A percentile compares a stretch with the other conserved stretches of the same genome.
Conservation (phyloP, 2,329 filamentous ascomycete genomes). For the Beauveria rudraprayagi region DNA sequence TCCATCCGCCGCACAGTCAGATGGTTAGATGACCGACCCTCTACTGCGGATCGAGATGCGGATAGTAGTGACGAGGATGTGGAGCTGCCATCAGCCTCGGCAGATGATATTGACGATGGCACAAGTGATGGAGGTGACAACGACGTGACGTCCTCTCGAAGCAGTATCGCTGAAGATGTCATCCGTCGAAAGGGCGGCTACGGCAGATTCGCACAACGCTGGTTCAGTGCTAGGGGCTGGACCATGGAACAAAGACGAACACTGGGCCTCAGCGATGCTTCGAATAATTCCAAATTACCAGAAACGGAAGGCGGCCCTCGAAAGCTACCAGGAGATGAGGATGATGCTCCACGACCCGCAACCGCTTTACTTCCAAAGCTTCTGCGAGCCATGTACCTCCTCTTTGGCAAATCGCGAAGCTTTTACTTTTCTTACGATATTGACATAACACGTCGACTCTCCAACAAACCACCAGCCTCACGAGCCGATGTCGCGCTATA, state of each 20-base stretch:
- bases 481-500: conserved; percentile 48
- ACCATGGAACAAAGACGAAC: conserved; percentile 60
- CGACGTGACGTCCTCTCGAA: conserved; percentile 30
- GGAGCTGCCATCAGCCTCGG: conserved; percentile 25
- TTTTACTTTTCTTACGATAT: conserved; percentile 96
- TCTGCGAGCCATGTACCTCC: conserved; percentile 71
- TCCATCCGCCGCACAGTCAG: conserved; percentile 57
- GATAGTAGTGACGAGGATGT: conserved; percentile 43
- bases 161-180: conserved; percentile 79
- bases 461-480: conserved; percentile 21
- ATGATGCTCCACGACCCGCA: conserved; percentile 21
- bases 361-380: conserved; percentile 69
- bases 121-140: conserved; percentile 26
- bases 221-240: conserved; percentile 85
- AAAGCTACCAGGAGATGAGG: conserved; percentile 34
- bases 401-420: conserved; percentile 73
- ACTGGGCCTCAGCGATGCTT: conserved; percentile 54
- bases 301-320: conserved; percentile 13
- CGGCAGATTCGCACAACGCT: conserved; percentile 79
- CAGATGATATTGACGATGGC: conserved; percentile 38
- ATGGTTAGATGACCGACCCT: conserved; percentile 30
- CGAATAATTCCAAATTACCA: conserved; percentile 14
- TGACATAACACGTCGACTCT: conserved; percentile 69
- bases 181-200: conserved; percentile 77
- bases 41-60: conserved; percentile 32